Percentiles rank a stretch among this genome's conserved stretches.
Evolutionary conservation across 129 eudicot genomes (phyloP).

Genomic region (Lactuca sativa): DNA sequence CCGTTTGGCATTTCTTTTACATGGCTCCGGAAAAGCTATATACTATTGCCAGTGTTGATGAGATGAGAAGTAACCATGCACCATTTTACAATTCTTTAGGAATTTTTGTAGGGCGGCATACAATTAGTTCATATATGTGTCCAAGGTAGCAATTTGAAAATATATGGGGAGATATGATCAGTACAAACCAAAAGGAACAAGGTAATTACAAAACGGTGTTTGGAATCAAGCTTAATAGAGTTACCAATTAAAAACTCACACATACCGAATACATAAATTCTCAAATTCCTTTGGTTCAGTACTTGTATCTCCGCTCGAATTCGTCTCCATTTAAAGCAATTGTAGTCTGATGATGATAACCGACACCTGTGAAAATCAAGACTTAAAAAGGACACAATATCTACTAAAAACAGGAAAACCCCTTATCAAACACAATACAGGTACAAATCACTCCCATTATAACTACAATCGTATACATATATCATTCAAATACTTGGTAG

Average conservation of each 20-base stretch:
- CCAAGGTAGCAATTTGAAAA: not conserved
- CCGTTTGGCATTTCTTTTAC: not conserved
- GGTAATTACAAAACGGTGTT: not conserved
- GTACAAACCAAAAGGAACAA: slow-evolving; percentile 9
- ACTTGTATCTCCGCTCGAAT: not conserved
- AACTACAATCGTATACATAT: not conserved
- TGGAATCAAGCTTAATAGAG: not conserved
- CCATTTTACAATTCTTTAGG: not conserved
- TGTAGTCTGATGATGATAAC: not conserved
- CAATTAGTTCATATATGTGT: not conserved
- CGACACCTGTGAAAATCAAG: not conserved
- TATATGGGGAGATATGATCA: slow-evolving; percentile 2
- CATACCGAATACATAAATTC: not conserved
- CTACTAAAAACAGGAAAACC: not conserved
- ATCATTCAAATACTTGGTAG: not conserved
- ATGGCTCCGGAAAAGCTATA: not conserved
- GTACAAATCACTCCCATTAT: not conserved
- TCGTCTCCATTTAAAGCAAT: not conserved
- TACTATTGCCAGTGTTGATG: not conserved
- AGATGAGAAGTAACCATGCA: not conserved
- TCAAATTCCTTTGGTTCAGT: not conserved
- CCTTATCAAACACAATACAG: not conserved
- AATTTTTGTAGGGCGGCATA: slow-evolving; percentile 1
- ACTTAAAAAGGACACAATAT: not conserved
- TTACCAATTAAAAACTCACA: not conserved